A percentile compares a stretch with the other conserved stretches of the same genome.
Evolutionary conservation across 305 asterid genomes (phyloP).

Genomic region (Caryopteris hybrid): DNA sequence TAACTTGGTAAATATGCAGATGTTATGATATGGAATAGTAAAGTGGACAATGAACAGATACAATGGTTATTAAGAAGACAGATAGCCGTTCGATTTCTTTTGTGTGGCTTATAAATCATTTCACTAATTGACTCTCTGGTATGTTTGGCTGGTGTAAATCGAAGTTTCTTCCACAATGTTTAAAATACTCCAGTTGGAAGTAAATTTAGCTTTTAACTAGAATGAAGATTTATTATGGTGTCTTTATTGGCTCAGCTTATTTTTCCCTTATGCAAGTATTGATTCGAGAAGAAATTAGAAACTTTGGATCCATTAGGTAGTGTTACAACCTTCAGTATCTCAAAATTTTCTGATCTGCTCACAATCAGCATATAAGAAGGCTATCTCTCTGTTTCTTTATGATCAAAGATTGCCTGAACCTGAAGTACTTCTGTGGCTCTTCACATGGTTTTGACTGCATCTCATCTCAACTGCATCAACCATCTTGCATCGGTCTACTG

Average conservation of each 20-base stretch:
- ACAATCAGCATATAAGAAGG: too few relatives aligned
- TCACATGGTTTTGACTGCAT: not conserved
- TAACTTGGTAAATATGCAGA: not conserved
- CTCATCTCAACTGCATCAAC: not conserved
- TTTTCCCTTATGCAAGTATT: too few relatives aligned
- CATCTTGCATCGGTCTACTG: too few relatives aligned
- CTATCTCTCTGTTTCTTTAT: not conserved
- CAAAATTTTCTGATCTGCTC: not conserved
- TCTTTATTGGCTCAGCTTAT: too few relatives aligned
- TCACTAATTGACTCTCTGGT: too few relatives aligned
- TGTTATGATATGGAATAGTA: not conserved
- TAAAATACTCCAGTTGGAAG: not conserved
- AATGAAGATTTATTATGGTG: too few relatives aligned
- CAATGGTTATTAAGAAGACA: not conserved
- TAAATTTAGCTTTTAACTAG: not conserved
- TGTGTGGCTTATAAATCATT: too few relatives aligned
- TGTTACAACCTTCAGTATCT: not conserved
- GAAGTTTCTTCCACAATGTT: not conserved
- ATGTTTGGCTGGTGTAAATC: not conserved
- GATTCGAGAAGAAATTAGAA: too few relatives aligned
- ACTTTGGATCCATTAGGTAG: too few relatives aligned
- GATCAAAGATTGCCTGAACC: not conserved
- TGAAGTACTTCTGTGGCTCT: not conserved
- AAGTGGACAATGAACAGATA: not conserved
- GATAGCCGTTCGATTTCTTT: not conserved